phyloP scores from a whole-genome alignment of 73 alveolate species.

The Uronychia setigera region DNA sequence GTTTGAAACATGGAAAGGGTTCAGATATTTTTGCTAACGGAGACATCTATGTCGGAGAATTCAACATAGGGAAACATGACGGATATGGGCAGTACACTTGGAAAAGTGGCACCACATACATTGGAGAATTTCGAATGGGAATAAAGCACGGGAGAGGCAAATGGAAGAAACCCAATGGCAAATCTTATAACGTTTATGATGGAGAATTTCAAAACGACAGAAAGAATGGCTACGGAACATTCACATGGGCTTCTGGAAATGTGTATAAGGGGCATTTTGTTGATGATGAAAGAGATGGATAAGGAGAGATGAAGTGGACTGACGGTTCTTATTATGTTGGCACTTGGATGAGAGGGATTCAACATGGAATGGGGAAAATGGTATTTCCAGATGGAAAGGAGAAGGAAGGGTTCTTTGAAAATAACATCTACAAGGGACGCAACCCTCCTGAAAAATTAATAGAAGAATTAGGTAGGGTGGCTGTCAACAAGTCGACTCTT shows the following conservation, averaged over 20 bases:
- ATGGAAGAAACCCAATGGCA: slow-evolving; percentile 47
- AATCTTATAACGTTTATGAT: background rate
- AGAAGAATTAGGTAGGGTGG: background rate
- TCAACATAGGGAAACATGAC: slow-evolving; percentile 64
- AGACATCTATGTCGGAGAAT: slow-evolving; percentile 66
- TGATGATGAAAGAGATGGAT: background rate
- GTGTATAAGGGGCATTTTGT: background rate
- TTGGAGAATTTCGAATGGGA: slow-evolving; percentile 68
- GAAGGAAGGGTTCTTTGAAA: slow-evolving; percentile 50
- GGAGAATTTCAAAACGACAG: background rate
- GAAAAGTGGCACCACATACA: slow-evolving; percentile 64
- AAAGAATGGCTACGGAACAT: background rate
- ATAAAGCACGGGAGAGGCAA: slow-evolving; percentile 67
- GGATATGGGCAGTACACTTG: slow-evolving; percentile 73
- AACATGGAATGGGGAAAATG: slow-evolving; percentile 15
- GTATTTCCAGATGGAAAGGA: slow-evolving; percentile 43
- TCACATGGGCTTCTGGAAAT: background rate
- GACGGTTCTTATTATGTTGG: background rate
- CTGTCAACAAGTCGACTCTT: background rate
- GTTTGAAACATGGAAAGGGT: slow-evolving; percentile 75
- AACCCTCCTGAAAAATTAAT: background rate
- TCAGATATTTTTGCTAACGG: slow-evolving; percentile 64
- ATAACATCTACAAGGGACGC: slow-evolving; percentile 13
- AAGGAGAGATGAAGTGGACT: background rate
- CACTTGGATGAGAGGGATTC: background rate